A percentile compares a stretch with the other conserved stretches of the same genome.
Evolutionary conservation across 2,329 filamentous ascomycete genomes (phyloP).

Genomic region (Botrytis fabae): DNA sequence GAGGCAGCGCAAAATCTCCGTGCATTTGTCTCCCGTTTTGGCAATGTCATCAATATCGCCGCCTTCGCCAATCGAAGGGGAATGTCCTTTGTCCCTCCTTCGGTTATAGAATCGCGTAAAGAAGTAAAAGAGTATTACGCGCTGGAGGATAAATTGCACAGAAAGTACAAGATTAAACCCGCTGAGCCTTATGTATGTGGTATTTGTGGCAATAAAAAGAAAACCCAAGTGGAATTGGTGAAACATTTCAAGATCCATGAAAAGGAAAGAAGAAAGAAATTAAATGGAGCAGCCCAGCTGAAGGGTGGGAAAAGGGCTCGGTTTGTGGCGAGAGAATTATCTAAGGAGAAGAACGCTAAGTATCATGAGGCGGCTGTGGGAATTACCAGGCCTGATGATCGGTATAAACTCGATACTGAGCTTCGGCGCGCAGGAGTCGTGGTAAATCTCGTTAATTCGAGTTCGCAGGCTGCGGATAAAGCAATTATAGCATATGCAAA

Average conservation of each 20-base stretch:
- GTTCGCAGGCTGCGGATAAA: background rate
- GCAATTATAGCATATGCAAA: background rate
- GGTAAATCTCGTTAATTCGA: background rate
- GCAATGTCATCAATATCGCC: background rate
- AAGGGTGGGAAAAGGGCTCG: background rate
- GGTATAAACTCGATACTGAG: slow-evolving; percentile 1
- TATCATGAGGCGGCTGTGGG: background rate
- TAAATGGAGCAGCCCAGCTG: background rate
- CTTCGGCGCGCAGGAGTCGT: background rate
- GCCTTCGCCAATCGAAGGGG: background rate
- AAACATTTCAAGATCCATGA: background rate
- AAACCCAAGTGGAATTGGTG: background rate
- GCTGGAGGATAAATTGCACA: background rate
- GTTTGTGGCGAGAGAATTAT: background rate
- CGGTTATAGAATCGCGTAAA: background rate
- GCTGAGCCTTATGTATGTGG: slow-evolving; percentile 1
- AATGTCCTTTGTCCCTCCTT: background rate
- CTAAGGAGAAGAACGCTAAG: background rate
- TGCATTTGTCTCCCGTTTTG: background rate
- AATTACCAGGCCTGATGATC: background rate
- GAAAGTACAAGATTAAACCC: background rate
- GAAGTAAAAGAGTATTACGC: background rate
- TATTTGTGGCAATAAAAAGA: background rate
- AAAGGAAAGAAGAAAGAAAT: background rate
- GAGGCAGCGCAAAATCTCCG: slow-evolving; percentile 4